A percentile compares a stretch with the other conserved stretches of the same genome.
Evolutionary conservation across 495 filamentous ascomycete genomes (phyloP).

Genomic region (Pseudomonodictys pantanalensis): DNA sequence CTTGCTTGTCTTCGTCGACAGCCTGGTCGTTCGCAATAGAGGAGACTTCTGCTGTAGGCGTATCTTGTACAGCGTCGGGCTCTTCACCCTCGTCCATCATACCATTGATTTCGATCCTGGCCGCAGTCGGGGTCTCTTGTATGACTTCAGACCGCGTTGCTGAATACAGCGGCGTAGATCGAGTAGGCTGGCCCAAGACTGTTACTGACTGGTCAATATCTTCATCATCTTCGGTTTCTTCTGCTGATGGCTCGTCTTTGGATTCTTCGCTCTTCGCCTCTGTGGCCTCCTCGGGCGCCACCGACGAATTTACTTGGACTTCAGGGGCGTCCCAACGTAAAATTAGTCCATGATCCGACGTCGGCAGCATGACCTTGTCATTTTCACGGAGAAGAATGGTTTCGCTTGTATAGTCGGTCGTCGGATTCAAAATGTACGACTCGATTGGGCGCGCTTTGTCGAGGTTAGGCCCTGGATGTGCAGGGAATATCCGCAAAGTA

Average conservation of each 20-base stretch:
- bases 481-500: not conserved
- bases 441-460: not conserved
- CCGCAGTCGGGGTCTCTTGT: constrained; percentile 24
- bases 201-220: constrained; percentile 12
- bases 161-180: constrained; percentile 14
- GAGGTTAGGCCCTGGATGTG: not conserved
- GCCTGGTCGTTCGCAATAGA: constrained; percentile 1
- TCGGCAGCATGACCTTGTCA: constrained; percentile 11
- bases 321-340: constrained; percentile 8
- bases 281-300: constrained; percentile 3
- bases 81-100: not conserved
- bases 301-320: constrained; percentile 27
- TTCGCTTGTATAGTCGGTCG: not conserved
- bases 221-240: not conserved
- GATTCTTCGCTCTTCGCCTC: not conserved
- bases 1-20: not conserved
- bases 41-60: not conserved
- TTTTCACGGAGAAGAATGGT: constrained; percentile 26
- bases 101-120: not conserved
- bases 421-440: constrained; percentile 7
- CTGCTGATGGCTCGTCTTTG: not conserved
- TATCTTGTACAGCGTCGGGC: not conserved
- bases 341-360: not conserved
- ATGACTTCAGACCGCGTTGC: constrained; percentile 16
- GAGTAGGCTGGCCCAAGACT: not conserved